A percentile compares a stretch with the other conserved stretches of the same genome.
Conservation (phyloP, 495 filamentous ascomycete species). For the Articulospora tetracladia region DNA sequence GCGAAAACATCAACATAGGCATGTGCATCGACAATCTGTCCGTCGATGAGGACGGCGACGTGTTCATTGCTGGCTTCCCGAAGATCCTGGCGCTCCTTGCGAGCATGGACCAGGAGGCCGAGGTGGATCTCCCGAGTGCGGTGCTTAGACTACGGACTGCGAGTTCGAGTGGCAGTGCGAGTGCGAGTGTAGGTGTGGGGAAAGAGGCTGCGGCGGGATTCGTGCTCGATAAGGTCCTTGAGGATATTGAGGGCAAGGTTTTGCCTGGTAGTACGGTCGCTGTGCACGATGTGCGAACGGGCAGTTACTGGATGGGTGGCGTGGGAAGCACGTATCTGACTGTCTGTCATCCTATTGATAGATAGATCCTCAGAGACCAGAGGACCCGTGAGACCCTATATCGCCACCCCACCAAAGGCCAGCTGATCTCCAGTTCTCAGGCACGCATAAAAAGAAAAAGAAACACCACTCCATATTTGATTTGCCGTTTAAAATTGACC, state of each 20-base stretch:
- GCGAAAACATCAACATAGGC: constrained; percentile 23
- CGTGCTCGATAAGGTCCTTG: constrained; percentile 25
- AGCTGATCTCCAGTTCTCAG: too few species aligned
- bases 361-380: too few species aligned
- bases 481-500: too few species aligned
- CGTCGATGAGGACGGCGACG: constrained; percentile 29
- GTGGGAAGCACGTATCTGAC: constrained; percentile 12
- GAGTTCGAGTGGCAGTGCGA: background rate
- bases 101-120: background rate
- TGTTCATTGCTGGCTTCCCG: constrained; percentile 29
- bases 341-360: constrained; percentile 17
- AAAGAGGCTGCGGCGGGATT: constrained; percentile 3
- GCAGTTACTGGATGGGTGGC: constrained; percentile 22
- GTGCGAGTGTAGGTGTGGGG: too few species aligned
- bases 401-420: too few species aligned
- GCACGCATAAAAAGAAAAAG: too few species aligned
- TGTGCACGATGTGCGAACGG: constrained; percentile 24
- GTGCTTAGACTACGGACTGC: constrained; percentile 16
- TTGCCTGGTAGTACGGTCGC: constrained; percentile 19
- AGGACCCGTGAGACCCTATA: too few species aligned
- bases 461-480: too few species aligned
- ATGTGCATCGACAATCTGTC: constrained; percentile 33
- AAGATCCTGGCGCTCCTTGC: constrained; percentile 10
- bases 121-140: constrained; percentile 2
- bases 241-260: constrained; percentile 26